Conservation (phyloP, 139 green algal genomes). For the Picocystis salinarum region DNA sequence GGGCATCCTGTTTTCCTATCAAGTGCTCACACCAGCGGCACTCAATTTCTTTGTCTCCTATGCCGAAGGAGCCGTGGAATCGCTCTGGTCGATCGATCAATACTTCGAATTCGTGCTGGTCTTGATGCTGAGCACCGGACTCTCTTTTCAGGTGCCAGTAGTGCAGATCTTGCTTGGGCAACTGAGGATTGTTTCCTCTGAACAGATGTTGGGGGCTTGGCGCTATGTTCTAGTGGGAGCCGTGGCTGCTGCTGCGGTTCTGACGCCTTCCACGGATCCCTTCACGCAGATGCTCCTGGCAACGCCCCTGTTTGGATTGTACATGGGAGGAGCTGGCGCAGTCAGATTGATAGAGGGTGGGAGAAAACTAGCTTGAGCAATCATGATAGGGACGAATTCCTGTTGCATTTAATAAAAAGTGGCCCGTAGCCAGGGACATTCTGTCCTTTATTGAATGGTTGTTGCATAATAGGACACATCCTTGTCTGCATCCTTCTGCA, state of each 20-base stretch:
- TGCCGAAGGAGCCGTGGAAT: slow-evolving; percentile 89
- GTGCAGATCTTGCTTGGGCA: slow-evolving; percentile 92
- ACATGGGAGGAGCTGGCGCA: slow-evolving; percentile 68
- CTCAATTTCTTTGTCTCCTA: slow-evolving; percentile 96
- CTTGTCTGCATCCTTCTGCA: too few relatives aligned
- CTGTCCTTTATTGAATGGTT: too few relatives aligned
- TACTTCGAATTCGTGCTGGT: slow-evolving; percentile 99
- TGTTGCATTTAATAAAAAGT: too few relatives aligned
- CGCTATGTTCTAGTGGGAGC: slow-evolving; percentile 87
- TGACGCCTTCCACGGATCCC: slow-evolving; percentile 93
- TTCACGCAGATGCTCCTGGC: slow-evolving; percentile 94
- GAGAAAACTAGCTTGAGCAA: slow-evolving; percentile 6
- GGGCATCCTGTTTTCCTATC: slow-evolving; percentile 83
- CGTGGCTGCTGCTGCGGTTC: slow-evolving; percentile 78
- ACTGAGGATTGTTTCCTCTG: slow-evolving; percentile 60
- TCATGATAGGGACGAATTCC: too few relatives aligned
- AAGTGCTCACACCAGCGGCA: slow-evolving; percentile 81
- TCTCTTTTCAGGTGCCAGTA: slow-evolving; percentile 66
- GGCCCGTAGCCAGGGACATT: too few relatives aligned
- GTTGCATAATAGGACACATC: too few relatives aligned
- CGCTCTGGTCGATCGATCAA: slow-evolving; percentile 96
- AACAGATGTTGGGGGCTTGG: slow-evolving; percentile 89
- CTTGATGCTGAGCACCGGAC: slow-evolving; percentile 81
- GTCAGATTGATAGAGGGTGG: slow-evolving; percentile 50
- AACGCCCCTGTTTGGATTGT: slow-evolving; percentile 76